phyloP scores from a whole-genome alignment of 306 rosid genomes.

The Pterocarpus macrocarpus region DNA sequence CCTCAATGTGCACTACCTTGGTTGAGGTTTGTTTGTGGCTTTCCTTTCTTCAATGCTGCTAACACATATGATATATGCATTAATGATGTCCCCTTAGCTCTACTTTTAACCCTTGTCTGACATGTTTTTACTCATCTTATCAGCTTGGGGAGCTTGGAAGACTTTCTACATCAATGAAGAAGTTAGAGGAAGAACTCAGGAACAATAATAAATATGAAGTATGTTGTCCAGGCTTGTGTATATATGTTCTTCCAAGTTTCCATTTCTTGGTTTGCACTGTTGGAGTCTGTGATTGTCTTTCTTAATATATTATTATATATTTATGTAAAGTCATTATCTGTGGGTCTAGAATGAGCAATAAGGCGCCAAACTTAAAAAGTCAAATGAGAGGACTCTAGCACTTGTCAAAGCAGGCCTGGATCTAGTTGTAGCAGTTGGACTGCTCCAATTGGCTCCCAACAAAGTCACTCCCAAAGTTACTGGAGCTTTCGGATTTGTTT shows the following conservation, averaged over 20 bases:
- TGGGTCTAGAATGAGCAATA: slow-evolving; percentile 77
- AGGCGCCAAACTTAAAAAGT: slow-evolving; percentile 69
- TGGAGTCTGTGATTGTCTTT: not conserved
- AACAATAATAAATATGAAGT: slow-evolving; percentile 73
- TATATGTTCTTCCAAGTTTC: slow-evolving; percentile 20
- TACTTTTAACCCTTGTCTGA: slow-evolving; percentile 26
- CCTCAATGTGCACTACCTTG: slow-evolving; percentile 75
- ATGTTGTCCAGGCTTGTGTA: slow-evolving; percentile 46
- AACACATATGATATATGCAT: not conserved
- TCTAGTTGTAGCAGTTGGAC: slow-evolving; percentile 82
- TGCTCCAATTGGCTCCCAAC: slow-evolving; percentile 93
- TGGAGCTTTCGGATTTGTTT: slow-evolving; percentile 84
- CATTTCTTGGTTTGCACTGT: not conserved
- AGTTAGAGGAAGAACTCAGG: slow-evolving; percentile 85
- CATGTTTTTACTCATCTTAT: slow-evolving; percentile 33
- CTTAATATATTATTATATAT: not conserved
- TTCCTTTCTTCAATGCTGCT: slow-evolving; percentile 28
- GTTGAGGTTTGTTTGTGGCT: slow-evolving; percentile 76
- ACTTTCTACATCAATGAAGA: slow-evolving; percentile 82
- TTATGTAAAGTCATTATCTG: slow-evolving; percentile 9
- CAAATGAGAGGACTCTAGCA: slow-evolving; percentile 88
- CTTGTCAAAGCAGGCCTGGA: slow-evolving; percentile 84
- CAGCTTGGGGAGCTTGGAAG: slow-evolving; percentile 97
- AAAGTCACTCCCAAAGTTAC: slow-evolving; percentile 90
- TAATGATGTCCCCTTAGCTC: not conserved